A percentile compares a stretch with the other conserved stretches of the same genome.
These are phyloP conservation scores for Oehlia diaphana DNA, from an alignment of 192 early-diverging fungal genomes.

Conservation along the genomic window DNA sequence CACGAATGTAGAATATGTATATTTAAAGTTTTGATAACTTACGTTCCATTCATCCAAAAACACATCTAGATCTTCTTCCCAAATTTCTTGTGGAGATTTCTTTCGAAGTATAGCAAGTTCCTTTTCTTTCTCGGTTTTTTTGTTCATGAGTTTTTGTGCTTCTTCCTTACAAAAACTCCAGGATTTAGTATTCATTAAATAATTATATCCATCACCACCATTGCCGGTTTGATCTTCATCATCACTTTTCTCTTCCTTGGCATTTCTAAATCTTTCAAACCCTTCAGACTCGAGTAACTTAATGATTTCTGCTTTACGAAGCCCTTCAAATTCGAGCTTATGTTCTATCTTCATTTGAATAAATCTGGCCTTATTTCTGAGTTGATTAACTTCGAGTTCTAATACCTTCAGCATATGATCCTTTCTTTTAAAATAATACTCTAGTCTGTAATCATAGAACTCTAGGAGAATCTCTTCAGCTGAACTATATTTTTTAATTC, in stretches of 20 bases:
- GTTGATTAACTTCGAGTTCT: slow-evolving; percentile 61
- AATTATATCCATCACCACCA: slow-evolving; percentile 8
- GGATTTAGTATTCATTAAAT: neutral
- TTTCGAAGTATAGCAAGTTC: slow-evolving; percentile 66
- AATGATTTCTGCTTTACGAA: slow-evolving; percentile 77
- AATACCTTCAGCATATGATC: slow-evolving; percentile 64
- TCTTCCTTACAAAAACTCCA: slow-evolving; percentile 10
- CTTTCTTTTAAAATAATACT: slow-evolving; percentile 90
- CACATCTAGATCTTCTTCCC: slow-evolving; percentile 81
- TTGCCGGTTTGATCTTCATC: no score
- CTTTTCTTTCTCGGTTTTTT: slow-evolving; percentile 63
- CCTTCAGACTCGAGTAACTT: slow-evolving; percentile 57
- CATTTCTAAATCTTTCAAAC: neutral
- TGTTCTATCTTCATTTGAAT: slow-evolving; percentile 87
- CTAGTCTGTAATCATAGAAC: slow-evolving; percentile 81
- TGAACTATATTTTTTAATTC: slow-evolving; percentile 77
- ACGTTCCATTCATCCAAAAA: slow-evolving; percentile 83
- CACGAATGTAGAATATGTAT: no score
- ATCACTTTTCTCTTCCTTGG: neutral
- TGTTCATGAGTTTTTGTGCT: slow-evolving; percentile 65
- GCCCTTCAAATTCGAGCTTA: slow-evolving; percentile 80
- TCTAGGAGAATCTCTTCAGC: slow-evolving; percentile 83
- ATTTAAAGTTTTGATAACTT: neutral
- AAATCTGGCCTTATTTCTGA: slow-evolving; percentile 88
- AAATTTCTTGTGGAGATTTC: slow-evolving; percentile 73